Evolutionary conservation across 1,284 basidiomycete species (phyloP).

Genomic region (Pisolithus thermaeus): DNA sequence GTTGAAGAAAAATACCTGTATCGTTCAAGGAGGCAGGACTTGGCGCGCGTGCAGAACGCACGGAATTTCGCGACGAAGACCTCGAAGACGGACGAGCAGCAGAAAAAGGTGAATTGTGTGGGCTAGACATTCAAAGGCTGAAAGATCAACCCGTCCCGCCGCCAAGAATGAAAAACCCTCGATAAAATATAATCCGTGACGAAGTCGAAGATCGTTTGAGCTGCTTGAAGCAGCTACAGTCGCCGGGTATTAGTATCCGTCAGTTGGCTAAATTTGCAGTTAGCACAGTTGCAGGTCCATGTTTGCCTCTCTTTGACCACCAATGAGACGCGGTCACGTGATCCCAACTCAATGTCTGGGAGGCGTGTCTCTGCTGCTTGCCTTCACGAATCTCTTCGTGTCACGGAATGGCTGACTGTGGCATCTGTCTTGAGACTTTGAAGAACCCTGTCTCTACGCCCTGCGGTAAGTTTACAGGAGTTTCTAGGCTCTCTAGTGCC

Average conservation of each 20-base stretch:
- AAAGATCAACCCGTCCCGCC: conserved; percentile 17
- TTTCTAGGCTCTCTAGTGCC: not conserved
- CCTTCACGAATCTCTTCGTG: not conserved
- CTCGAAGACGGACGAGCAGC: conserved; percentile 40
- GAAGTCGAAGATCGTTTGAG: not conserved
- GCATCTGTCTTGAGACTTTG: conserved; percentile 53
- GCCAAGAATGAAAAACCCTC: conserved; percentile 6
- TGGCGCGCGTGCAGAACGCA: conserved; percentile 42
- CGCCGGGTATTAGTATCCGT: too few relatives aligned
- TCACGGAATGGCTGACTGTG: conserved; percentile 41
- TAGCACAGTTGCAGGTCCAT: conserved; percentile 7
- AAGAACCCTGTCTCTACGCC: conserved; percentile 53
- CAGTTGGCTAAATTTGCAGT: not conserved
- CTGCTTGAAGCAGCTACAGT: too few relatives aligned
- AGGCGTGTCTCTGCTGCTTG: too few relatives aligned
- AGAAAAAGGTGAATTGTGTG: conserved; percentile 25
- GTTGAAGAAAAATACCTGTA: conserved; percentile 40
- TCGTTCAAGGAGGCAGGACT: conserved; percentile 54
- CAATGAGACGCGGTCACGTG: conserved; percentile 26
- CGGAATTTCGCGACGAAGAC: conserved; percentile 54
- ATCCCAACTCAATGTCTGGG: not conserved
- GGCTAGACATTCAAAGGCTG: conserved; percentile 32
- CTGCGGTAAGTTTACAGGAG: conserved; percentile 42
- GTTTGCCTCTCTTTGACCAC: conserved; percentile 20
- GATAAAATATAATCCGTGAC: not conserved